A percentile compares a stretch with the other conserved stretches of the same genome.
Evolutionary conservation across 345 rosid species (phyloP).

Genomic region (Xanthoceras sorbifolium): DNA sequence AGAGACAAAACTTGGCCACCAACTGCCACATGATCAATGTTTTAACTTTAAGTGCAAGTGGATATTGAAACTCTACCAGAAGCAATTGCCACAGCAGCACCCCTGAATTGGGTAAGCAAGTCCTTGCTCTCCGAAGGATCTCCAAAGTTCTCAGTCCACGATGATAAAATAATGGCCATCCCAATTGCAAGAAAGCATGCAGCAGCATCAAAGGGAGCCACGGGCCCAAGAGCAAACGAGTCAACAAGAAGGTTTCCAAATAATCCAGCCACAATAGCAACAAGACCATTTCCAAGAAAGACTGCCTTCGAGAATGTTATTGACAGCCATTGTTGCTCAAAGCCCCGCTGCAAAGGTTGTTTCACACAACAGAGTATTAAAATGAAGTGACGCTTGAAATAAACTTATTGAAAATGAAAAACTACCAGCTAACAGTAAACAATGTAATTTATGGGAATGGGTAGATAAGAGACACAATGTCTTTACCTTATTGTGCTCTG

Average conservation of each 20-base stretch:
- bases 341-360: conserved; percentile 64
- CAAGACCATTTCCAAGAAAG: conserved; percentile 91
- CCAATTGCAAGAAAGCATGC: conserved; percentile 93
- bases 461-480: conserved; percentile 11
- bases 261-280: conserved; percentile 83
- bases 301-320: conserved; percentile 92
- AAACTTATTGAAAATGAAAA: background rate
- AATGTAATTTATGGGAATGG: conserved; percentile 2
- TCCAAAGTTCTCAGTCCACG: conserved; percentile 90
- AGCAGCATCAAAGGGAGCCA: conserved; percentile 97
- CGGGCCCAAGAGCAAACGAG: conserved; percentile 86
- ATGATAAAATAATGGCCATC: conserved; percentile 75
- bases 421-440: background rate
- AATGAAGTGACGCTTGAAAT: background rate
- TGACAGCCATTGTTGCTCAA: conserved; percentile 91
- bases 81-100: conserved; percentile 90
- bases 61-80: conserved; percentile 59
- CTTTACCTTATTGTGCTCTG: conserved; percentile 92
- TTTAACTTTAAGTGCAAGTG: conserved; percentile 8
- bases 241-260: conserved; percentile 86
- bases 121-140: conserved; percentile 94
- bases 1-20: conserved; percentile 8
- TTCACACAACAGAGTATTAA: background rate
- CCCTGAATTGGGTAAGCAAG: conserved; percentile 84
- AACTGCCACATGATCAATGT: conserved; percentile 9